These are phyloP conservation scores for Starmerella sirachaensis DNA, from an alignment of 805 yeast species.

Conservation along the genomic window DNA sequence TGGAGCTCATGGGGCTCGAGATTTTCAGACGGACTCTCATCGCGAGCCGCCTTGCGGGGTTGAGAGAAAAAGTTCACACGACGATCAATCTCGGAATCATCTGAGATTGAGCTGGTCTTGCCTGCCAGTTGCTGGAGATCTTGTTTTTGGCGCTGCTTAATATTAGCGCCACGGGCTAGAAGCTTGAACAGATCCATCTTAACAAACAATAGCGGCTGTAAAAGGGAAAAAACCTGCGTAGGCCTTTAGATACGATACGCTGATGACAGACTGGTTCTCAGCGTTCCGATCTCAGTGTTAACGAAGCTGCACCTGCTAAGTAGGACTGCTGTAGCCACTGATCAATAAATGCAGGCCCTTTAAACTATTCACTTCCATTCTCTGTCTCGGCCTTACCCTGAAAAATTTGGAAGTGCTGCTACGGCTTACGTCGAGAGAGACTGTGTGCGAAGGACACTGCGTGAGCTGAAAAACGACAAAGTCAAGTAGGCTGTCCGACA, in stretches of 20 bases:
- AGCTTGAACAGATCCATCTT: slow-evolving; percentile 72
- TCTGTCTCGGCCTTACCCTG: slow-evolving; percentile 8
- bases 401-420: slow-evolving; percentile 15
- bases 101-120: slow-evolving; percentile 10
- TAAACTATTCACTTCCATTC: too few relatives aligned
- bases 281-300: not conserved
- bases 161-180: slow-evolving; percentile 71
- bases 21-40: not conserved
- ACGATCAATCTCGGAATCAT: slow-evolving; percentile 43
- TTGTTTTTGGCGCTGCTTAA: slow-evolving; percentile 40
- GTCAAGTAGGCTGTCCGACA: slow-evolving; percentile 1
- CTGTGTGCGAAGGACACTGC: too few relatives aligned
- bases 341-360: too few relatives aligned
- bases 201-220: too few relatives aligned
- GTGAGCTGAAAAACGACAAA: too few relatives aligned
- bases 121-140: slow-evolving; percentile 24
- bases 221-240: too few relatives aligned
- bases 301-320: not conserved
- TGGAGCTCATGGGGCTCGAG: slow-evolving; percentile 10
- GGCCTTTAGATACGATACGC: too few relatives aligned
- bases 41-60: not conserved
- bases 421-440: too few relatives aligned
- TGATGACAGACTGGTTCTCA: too few relatives aligned
- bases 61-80: slow-evolving; percentile 68
- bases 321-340: too few relatives aligned